Percentiles rank a stretch among this genome's conserved stretches.
These are phyloP conservation scores for Debaryomyces castellii DNA, from an alignment of 805 yeast species.

Conservation along the genomic window DNA sequence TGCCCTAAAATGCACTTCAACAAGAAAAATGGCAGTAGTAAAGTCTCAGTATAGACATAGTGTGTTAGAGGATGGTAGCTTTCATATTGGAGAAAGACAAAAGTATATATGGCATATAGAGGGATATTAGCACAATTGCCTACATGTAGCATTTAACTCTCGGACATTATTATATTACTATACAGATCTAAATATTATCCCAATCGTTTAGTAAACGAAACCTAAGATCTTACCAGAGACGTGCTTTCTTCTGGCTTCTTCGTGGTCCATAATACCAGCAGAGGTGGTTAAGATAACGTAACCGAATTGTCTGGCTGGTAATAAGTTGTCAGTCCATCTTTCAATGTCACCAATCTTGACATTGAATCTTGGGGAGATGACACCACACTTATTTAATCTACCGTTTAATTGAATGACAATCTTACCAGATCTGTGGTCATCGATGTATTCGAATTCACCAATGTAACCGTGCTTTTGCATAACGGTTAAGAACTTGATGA, in stretches of 20 bases:
- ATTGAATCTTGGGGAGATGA: constrained; percentile 97
- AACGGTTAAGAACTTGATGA: constrained; percentile 93
- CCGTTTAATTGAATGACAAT: constrained; percentile 96
- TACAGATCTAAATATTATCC: constrained; percentile 2
- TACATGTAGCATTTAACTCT: neutral
- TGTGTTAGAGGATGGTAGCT: too few relatives aligned
- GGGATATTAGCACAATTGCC: neutral
- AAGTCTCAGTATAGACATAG: too few relatives aligned
- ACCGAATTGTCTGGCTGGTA: constrained; percentile 99
- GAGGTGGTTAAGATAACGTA: constrained; percentile 97
- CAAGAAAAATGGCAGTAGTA: neutral
- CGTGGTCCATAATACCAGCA: constrained; percentile 99
- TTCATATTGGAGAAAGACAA: too few relatives aligned
- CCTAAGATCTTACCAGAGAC: constrained; percentile 99
- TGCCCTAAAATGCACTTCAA: neutral
- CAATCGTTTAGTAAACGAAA: constrained; percentile 75
- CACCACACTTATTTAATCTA: constrained; percentile 98
- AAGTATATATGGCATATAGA: too few relatives aligned
- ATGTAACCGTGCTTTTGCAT: constrained; percentile 99
- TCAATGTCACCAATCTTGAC: constrained; percentile 93
- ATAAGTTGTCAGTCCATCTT: constrained; percentile 97
- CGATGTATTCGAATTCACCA: constrained; percentile 97
- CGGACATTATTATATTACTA: constrained; percentile 2
- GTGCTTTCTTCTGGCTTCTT: constrained; percentile 99
- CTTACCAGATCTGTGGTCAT: constrained; percentile 99